Conservation (phyloP, 768 basidiomycete genomes). For the Calocybe cyanea region DNA sequence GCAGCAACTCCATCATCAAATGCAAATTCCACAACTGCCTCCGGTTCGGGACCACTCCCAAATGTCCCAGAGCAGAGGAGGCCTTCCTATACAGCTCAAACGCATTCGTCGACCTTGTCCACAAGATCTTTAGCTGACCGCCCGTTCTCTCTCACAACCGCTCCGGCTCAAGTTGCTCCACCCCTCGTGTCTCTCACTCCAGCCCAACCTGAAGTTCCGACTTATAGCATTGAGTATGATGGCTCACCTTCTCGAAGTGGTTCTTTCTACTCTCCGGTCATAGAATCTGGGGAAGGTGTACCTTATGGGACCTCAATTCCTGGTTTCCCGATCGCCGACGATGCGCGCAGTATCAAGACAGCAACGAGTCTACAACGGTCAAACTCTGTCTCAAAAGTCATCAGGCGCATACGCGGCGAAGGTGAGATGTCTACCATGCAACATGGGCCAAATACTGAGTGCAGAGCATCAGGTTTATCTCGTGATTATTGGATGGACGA, state of each 20-base stretch:
- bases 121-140: slow-evolving; percentile 51
- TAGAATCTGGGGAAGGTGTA: slow-evolving; percentile 52
- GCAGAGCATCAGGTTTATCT: slow-evolving; percentile 58
- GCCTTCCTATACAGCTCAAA: slow-evolving; percentile 49
- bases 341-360: slow-evolving; percentile 83
- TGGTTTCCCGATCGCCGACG: slow-evolving; percentile 90
- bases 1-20: slow-evolving; percentile 39
- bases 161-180: slow-evolving; percentile 62
- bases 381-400: slow-evolving; percentile 87
- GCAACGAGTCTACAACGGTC: slow-evolving; percentile 66
- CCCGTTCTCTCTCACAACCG: slow-evolving; percentile 51
- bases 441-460: slow-evolving; percentile 2
- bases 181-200: slow-evolving; percentile 85
- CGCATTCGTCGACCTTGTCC: slow-evolving; percentile 44
- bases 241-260: slow-evolving; percentile 51
- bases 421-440: slow-evolving; percentile 38
- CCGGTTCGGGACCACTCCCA: slow-evolving; percentile 20
- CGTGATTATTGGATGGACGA: slow-evolving; percentile 99
- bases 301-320: slow-evolving; percentile 77
- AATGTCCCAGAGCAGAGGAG: slow-evolving; percentile 48
- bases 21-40: slow-evolving; percentile 26
- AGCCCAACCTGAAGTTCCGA: slow-evolving; percentile 74
- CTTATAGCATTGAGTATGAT: slow-evolving; percentile 64
- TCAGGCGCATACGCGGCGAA: slow-evolving; percentile 87
- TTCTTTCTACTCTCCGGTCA: slow-evolving; percentile 45